Conservation (phyloP, 768 basidiomycete genomes). For the Cubamyces sp. region DNA sequence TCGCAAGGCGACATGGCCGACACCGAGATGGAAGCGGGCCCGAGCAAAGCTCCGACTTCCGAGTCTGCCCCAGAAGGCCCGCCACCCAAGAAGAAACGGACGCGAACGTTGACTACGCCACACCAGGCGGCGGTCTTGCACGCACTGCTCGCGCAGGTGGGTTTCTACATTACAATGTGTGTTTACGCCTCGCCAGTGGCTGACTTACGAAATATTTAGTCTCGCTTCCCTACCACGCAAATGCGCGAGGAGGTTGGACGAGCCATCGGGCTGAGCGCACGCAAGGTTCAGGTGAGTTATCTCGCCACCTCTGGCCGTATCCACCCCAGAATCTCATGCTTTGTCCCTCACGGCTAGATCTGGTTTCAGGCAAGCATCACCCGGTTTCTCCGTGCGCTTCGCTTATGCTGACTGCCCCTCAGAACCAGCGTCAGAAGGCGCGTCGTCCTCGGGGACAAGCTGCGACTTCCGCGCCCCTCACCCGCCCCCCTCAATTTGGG, state of each 20-base stretch:
- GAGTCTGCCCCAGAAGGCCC: constrained; percentile 37
- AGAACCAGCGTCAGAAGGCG: constrained; percentile 91
- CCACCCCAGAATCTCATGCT: constrained; percentile 13
- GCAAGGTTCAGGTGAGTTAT: constrained; percentile 82
- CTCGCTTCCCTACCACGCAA: constrained; percentile 86
- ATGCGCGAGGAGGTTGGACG: constrained; percentile 88
- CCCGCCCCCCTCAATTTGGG: constrained; percentile 64
- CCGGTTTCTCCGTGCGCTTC: constrained; percentile 16
- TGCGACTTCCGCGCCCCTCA: constrained; percentile 49
- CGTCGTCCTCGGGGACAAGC: constrained; percentile 68
- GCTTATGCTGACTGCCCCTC: constrained; percentile 29
- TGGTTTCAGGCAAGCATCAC: constrained; percentile 77
- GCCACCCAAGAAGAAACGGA: constrained; percentile 78
- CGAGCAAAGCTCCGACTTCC: constrained; percentile 41
- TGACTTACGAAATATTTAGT: constrained; percentile 46
- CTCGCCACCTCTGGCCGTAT: constrained; percentile 2
- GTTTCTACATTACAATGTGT: constrained; percentile 11
- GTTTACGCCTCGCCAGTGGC: neutral
- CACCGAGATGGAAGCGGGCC: constrained; percentile 55
- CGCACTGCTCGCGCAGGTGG: constrained; percentile 83
- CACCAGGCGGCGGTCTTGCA: constrained; percentile 89
- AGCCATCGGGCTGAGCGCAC: constrained; percentile 84
- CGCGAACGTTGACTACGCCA: constrained; percentile 82
- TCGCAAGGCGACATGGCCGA: constrained; percentile 53
- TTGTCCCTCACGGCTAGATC: constrained; percentile 60